Conservation (phyloP, 139 green algal genomes). For the Chlorella sp. region DNA sequence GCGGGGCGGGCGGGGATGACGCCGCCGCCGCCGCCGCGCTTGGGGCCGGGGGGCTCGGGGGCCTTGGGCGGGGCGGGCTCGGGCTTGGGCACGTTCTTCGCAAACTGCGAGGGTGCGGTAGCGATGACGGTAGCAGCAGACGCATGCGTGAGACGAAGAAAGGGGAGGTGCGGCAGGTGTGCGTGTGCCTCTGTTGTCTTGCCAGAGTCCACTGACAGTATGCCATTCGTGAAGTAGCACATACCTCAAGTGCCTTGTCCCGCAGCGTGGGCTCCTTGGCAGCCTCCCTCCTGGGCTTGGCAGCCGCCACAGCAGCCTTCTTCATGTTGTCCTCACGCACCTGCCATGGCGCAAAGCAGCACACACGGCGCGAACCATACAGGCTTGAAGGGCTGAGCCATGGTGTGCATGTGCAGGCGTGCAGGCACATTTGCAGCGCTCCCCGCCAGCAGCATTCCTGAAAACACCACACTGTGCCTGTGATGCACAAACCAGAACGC, state of each 20-base stretch:
- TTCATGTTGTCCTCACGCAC: slow-evolving; percentile 33
- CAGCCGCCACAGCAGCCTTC: background rate
- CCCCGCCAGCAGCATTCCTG: background rate
- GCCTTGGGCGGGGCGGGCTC: slow-evolving; percentile 7
- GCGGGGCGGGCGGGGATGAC: no score
- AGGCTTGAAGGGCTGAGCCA: background rate
- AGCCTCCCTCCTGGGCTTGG: slow-evolving; percentile 9
- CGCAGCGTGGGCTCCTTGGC: slow-evolving; percentile 26
- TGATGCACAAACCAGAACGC: background rate
- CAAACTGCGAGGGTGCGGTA: slow-evolving; percentile 37
- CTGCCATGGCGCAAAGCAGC: background rate
- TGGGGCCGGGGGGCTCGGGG: background rate
- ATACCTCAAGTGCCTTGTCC: slow-evolving; percentile 22
- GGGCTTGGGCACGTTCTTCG: slow-evolving; percentile 40
- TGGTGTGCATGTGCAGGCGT: background rate
- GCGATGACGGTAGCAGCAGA: no score
- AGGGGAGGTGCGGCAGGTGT: background rate
- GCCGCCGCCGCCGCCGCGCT: background rate
- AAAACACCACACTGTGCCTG: background rate
- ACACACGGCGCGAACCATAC: background rate
- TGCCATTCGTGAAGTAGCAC: slow-evolving; percentile 3
- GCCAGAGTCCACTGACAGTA: background rate
- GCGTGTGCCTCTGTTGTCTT: background rate
- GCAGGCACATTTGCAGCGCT: background rate
- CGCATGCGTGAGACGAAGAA: background rate